A percentile compares a stretch with the other conserved stretches of the same genome.
Evolutionary conservation across 2,329 filamentous ascomycete genomes (phyloP).

Genomic region (Colletotrichum siamense): DNA sequence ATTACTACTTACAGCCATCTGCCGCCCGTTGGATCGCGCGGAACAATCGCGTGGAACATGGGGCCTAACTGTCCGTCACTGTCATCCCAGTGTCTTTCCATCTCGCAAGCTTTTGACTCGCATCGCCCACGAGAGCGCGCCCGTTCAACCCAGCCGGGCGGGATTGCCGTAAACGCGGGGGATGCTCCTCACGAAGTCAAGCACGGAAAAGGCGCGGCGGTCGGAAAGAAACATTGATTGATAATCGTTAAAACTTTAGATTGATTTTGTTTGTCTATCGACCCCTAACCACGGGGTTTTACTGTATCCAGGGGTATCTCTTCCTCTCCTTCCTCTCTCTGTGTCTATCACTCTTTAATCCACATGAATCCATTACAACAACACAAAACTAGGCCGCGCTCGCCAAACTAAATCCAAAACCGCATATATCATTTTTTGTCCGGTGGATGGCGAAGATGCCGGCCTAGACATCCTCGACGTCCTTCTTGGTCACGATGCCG

Average conservation of each 20-base stretch:
- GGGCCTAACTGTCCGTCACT: background rate
- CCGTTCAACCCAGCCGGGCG: background rate
- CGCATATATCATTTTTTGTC: background rate
- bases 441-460: too few relatives aligned
- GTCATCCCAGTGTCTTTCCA: background rate
- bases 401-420: background rate
- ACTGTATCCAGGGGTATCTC: background rate
- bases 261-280: background rate
- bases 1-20: background rate
- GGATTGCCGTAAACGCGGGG: background rate
- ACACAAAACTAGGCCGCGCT: background rate
- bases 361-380: background rate
- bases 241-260: background rate
- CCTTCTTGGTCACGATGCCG: constrained; percentile 23
- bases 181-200: background rate
- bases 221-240: background rate
- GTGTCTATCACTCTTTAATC: background rate
- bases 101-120: background rate
- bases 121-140: background rate
- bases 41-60: background rate
- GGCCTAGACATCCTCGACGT: constrained; percentile 15
- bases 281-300: background rate
- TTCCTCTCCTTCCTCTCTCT: background rate
- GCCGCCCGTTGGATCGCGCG: background rate
- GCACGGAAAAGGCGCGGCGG: background rate